These are phyloP conservation scores for Plasmodium yoelii DNA, from an alignment of 169 alveolate genomes.

Conservation along the genomic window DNA sequence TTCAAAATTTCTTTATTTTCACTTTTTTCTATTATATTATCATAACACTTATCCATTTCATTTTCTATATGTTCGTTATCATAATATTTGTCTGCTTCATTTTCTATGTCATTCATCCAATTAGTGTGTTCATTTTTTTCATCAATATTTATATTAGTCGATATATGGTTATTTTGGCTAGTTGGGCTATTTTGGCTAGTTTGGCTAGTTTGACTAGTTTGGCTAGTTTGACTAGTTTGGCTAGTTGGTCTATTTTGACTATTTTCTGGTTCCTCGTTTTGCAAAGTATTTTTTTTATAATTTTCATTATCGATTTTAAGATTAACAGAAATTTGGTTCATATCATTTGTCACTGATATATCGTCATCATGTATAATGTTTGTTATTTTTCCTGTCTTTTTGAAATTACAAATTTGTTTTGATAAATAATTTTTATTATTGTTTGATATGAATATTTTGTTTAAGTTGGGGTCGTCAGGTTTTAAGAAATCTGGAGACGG, in stretches of 20 bases:
- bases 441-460: slow-evolving; percentile 21
- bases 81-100: too few species aligned
- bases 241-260: too few species aligned
- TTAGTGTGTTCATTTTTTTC: not conserved
- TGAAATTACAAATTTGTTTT: not conserved
- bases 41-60: not conserved
- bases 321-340: not conserved
- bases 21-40: not conserved
- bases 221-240: too few species aligned
- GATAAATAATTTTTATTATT: not conserved
- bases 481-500: slow-evolving; percentile 65
- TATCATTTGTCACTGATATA: not conserved
- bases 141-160: not conserved
- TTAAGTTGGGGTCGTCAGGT: slow-evolving; percentile 6
- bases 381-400: not conserved
- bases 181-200: too few species aligned
- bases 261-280: not conserved
- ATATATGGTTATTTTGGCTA: not conserved
- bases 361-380: not conserved
- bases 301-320: not conserved
- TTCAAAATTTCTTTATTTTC: slow-evolving; percentile 14
- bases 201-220: too few species aligned
- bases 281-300: too few species aligned
- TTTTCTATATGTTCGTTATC: not conserved
- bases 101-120: not conserved